Evolutionary conservation across 129 eudicot species (phyloP).

Genomic region (Flaveria ramosissima): DNA sequence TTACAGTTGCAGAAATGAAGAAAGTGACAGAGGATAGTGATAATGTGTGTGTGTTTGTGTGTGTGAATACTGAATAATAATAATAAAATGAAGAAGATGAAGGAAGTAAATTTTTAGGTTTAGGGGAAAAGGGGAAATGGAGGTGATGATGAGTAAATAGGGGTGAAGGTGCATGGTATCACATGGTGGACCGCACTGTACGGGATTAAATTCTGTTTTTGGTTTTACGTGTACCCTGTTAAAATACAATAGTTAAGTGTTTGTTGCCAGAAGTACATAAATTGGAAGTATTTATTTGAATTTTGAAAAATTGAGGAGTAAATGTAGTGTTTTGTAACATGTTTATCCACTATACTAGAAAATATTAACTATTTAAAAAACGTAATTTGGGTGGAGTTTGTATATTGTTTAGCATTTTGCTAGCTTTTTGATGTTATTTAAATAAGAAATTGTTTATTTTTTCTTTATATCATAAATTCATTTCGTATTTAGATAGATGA

Average conservation of each 20-base stretch:
- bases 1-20: conserved; percentile 23
- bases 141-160: conserved; percentile 33
- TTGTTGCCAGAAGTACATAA: background rate
- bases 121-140: conserved; percentile 23
- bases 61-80: conserved; percentile 17
- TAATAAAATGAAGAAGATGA: background rate
- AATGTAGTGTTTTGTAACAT: too few species aligned
- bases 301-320: too few species aligned
- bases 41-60: conserved; percentile 6
- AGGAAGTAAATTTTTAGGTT: conserved; percentile 35
- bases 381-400: too few species aligned
- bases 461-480: too few species aligned
- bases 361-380: too few species aligned
- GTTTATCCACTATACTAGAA: too few species aligned
- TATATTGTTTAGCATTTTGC: too few species aligned
- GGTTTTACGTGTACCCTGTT: background rate
- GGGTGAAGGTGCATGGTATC: conserved; percentile 38
- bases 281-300: too few species aligned
- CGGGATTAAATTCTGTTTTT: conserved; percentile 24
- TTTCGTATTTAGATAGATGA: too few species aligned
- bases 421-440: too few species aligned
- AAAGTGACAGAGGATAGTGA: conserved; percentile 1
- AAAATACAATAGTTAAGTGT: background rate
- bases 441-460: too few species aligned
- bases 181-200: conserved; percentile 42